Evolutionary conservation across 345 rosid genomes (phyloP).

Genomic region (Eutrema yunnanense): DNA sequence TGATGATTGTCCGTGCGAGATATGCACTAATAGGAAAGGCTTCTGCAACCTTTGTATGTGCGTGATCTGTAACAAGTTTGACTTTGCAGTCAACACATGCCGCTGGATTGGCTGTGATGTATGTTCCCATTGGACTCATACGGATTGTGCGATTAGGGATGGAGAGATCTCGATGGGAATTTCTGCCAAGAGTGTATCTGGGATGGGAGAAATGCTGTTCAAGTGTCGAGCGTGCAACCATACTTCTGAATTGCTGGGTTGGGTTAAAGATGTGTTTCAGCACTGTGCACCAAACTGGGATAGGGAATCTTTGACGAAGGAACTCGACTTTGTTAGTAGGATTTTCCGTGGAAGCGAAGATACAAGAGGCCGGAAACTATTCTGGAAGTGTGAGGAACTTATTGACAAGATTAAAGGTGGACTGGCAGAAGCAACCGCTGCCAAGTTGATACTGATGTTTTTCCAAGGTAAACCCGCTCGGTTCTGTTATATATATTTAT

Average conservation of each 20-base stretch:
- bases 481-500: background rate
- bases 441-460: slow-evolving; percentile 66
- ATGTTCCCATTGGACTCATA: slow-evolving; percentile 98
- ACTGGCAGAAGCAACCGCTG: slow-evolving; percentile 57
- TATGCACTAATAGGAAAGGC: slow-evolving; percentile 74
- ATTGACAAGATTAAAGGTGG: slow-evolving; percentile 82
- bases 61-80: slow-evolving; percentile 92
- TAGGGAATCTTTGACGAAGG: slow-evolving; percentile 71
- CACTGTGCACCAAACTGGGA: slow-evolving; percentile 96
- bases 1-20: slow-evolving; percentile 82
- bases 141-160: slow-evolving; percentile 93
- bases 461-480: slow-evolving; percentile 61
- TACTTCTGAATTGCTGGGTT: slow-evolving; percentile 89
- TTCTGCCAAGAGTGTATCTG: slow-evolving; percentile 59
- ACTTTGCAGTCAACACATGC: slow-evolving; percentile 91
- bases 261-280: slow-evolving; percentile 97
- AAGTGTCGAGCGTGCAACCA: slow-evolving; percentile 82
- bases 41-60: slow-evolving; percentile 99
- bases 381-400: slow-evolving; percentile 88
- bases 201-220: slow-evolving; percentile 84
- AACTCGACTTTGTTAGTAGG: slow-evolving; percentile 83
- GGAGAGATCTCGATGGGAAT: slow-evolving; percentile 77
- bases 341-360: slow-evolving; percentile 93
- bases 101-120: slow-evolving; percentile 99
- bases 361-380: slow-evolving; percentile 71